Evolutionary conservation across 306 rosid species (phyloP).

Genomic region (Luffa acutangula): DNA sequence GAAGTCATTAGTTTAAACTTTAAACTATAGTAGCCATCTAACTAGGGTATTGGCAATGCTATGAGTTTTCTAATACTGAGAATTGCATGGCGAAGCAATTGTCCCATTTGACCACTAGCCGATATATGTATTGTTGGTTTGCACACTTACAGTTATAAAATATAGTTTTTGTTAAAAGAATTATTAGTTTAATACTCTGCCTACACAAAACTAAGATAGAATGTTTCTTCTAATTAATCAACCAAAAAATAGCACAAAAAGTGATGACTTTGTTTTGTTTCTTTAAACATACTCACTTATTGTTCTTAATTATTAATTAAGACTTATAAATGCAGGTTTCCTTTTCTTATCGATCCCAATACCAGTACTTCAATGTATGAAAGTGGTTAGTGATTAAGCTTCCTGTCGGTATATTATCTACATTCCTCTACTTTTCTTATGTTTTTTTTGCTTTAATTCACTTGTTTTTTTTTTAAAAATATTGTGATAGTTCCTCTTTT

Average conservation of each 20-base stretch:
- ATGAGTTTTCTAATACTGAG: background rate
- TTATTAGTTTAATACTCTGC: background rate
- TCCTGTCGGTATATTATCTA: background rate
- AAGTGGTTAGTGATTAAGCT: conserved; percentile 50
- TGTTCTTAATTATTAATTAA: background rate
- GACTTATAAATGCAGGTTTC: conserved; percentile 53
- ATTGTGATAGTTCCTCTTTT: background rate
- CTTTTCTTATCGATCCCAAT: conserved; percentile 68
- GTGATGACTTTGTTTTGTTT: background rate
- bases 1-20: background rate
- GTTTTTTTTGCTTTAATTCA: background rate
- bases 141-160: background rate
- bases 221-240: background rate
- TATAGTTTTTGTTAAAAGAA: too few species aligned
- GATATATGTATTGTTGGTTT: background rate
- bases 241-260: background rate
- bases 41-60: background rate
- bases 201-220: background rate
- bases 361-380: conserved; percentile 60
- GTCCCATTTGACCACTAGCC: background rate
- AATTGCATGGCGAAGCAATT: background rate
- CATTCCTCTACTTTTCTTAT: background rate
- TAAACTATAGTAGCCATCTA: background rate
- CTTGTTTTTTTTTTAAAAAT: background rate
- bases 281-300: background rate